phyloP scores from a whole-genome alignment of 106 monocot genomes.

The Dioscorea dumetorum region DNA sequence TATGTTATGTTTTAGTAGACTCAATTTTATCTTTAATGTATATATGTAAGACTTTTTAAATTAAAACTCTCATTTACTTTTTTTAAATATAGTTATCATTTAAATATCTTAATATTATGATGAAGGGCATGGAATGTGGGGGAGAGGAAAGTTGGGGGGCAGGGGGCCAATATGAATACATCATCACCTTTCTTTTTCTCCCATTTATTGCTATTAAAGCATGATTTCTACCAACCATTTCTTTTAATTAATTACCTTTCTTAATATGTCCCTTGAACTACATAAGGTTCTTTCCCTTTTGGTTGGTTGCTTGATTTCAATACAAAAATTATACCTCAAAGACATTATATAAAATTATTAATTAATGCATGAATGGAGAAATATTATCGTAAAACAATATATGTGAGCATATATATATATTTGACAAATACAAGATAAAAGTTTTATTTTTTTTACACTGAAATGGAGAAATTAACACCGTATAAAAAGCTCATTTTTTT shows the following conservation, averaged over 20 bases:
- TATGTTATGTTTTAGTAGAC: neutral
- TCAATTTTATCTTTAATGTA: neutral
- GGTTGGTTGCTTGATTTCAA: neutral
- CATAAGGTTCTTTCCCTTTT: no score
- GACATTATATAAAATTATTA: neutral
- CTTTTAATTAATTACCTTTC: neutral
- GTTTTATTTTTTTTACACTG: no score
- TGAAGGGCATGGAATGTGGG: neutral
- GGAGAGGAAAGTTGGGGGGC: neutral
- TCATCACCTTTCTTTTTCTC: neutral
- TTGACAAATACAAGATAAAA: no score
- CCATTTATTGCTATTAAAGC: neutral
- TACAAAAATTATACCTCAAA: neutral
- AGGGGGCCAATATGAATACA: neutral
- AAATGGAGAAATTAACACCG: no score
- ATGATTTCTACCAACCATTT: neutral
- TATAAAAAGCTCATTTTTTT: no score
- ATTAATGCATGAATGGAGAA: no score
- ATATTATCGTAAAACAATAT: neutral
- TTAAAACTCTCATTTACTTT: neutral
- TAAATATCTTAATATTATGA: no score
- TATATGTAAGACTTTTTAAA: no score
- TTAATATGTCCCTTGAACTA: neutral
- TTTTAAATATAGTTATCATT: no score
- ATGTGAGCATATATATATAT: no score